phyloP scores from a whole-genome alignment of 108 stramenopile species.

The Nitzschia palea region DNA sequence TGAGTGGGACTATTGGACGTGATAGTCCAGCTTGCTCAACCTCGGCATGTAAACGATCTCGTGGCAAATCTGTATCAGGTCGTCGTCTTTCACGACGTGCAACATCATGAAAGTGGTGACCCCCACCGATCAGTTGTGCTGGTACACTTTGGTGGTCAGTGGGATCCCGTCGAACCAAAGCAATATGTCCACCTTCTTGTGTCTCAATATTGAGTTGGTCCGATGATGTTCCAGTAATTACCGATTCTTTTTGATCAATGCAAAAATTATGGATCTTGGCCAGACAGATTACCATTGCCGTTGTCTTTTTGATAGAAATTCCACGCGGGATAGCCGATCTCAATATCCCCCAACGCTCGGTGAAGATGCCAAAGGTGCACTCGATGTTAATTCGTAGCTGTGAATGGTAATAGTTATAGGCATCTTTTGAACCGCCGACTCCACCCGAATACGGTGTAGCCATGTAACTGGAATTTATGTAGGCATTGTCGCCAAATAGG shows the following conservation, averaged over 20 bases:
- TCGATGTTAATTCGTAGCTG: constrained; percentile 36
- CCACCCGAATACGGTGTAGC: not conserved
- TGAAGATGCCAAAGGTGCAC: constrained; percentile 36
- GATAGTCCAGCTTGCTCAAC: not conserved
- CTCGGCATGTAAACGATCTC: not conserved
- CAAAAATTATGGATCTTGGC: not conserved
- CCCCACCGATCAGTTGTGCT: not conserved
- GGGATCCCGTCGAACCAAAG: not conserved
- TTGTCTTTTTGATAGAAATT: not conserved
- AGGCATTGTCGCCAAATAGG: not conserved
- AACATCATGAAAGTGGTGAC: not conserved
- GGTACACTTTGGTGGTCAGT: not conserved
- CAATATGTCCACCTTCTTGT: not conserved
- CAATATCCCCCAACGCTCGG: constrained; percentile 7
- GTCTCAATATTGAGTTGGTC: not conserved
- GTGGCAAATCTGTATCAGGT: not conserved
- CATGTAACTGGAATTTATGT: not conserved
- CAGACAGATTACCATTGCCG: not conserved
- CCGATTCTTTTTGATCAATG: not conserved
- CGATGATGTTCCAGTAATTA: too few species aligned
- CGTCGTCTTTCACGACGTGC: not conserved
- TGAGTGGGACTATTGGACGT: too few species aligned
- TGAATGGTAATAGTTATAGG: constrained; percentile 36
- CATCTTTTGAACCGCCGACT: constrained; percentile 6
- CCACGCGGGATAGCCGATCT: not conserved